Conservation (phyloP, 768 basidiomycete species). For the Amanita fuliginea region DNA sequence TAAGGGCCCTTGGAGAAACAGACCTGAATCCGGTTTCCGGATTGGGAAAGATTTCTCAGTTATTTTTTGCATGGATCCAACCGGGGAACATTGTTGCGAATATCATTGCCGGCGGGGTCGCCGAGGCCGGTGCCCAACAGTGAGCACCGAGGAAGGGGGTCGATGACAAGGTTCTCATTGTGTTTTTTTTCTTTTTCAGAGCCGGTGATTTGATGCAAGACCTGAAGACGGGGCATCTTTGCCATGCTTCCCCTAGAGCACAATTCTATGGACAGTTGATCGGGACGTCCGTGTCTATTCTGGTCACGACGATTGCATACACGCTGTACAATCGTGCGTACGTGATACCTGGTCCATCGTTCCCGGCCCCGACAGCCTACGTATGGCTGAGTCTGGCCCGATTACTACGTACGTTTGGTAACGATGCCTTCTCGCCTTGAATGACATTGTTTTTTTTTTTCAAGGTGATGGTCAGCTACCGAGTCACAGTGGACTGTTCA, state of each 20-base stretch:
- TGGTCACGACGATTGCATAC: conserved; percentile 85
- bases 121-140: conserved; percentile 93
- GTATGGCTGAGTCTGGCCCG: conserved; percentile 82
- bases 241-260: conserved; percentile 82
- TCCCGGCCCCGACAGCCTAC: conserved; percentile 91
- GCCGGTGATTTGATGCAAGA: conserved; percentile 99
- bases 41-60: conserved; percentile 88
- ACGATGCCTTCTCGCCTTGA: conserved; percentile 7
- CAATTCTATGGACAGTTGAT: conserved; percentile 94
- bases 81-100: conserved; percentile 97
- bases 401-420: conserved; percentile 47
- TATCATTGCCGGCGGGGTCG: conserved; percentile 94
- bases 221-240: conserved; percentile 92
- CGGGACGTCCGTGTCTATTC: conserved; percentile 77
- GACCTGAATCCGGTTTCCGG: conserved; percentile 91
- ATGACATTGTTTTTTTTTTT: conserved; percentile 15
- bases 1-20: conserved; percentile 91
- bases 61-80: conserved; percentile 90
- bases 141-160: conserved; percentile 20
- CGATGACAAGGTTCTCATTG: conserved; percentile 2
- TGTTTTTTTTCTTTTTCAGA: conserved; percentile 23
- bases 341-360: conserved; percentile 85
- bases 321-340: conserved; percentile 82
- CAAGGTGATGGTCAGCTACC: conserved; percentile 78
- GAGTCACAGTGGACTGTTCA: conserved; percentile 61